Percentiles rank a stretch among this genome's conserved stretches.
Conservation (phyloP, 768 basidiomycete genomes). For the Piloderma croceum region DNA sequence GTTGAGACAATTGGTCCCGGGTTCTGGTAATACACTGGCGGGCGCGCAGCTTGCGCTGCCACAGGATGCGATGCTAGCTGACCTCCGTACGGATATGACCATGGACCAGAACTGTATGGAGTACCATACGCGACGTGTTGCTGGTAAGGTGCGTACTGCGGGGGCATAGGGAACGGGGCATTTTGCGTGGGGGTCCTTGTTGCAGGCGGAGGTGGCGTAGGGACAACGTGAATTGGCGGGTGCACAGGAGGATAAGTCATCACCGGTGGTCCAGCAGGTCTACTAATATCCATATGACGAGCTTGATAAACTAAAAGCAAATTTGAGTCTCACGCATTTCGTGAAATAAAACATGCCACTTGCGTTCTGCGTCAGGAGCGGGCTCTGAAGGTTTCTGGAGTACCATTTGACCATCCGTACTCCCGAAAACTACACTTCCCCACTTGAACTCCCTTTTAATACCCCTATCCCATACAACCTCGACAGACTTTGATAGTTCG, state of each 20-base stretch:
- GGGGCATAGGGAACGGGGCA: not conserved
- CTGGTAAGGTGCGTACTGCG: too few species aligned
- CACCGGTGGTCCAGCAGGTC: too few species aligned
- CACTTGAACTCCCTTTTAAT: conserved; percentile 76
- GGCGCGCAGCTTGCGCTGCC: not conserved
- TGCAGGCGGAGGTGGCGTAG: conserved; percentile 10
- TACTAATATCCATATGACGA: conserved; percentile 3
- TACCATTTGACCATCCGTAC: conserved; percentile 57
- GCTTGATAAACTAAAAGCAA: conserved; percentile 6
- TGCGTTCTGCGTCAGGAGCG: conserved; percentile 41
- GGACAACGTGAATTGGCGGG: conserved; percentile 10
- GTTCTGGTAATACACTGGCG: not conserved
- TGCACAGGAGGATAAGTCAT: conserved; percentile 3
- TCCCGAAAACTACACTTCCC: conserved; percentile 76
- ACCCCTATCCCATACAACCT: conserved; percentile 77
- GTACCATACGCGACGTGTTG: not conserved
- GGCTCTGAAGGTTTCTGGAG: conserved; percentile 64
- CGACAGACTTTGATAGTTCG: conserved; percentile 64
- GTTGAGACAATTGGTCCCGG: not conserved
- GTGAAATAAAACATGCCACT: conserved; percentile 24
- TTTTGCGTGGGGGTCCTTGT: conserved; percentile 4
- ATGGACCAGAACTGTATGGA: not conserved
- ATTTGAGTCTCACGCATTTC: conserved; percentile 2
- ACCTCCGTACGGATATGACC: not conserved
- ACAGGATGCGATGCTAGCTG: not conserved